A percentile compares a stretch with the other conserved stretches of the same genome.
Evolutionary conservation across 2,329 filamentous ascomycete species (phyloP).

Genomic region (Alternaria angustiovoidea): DNA sequence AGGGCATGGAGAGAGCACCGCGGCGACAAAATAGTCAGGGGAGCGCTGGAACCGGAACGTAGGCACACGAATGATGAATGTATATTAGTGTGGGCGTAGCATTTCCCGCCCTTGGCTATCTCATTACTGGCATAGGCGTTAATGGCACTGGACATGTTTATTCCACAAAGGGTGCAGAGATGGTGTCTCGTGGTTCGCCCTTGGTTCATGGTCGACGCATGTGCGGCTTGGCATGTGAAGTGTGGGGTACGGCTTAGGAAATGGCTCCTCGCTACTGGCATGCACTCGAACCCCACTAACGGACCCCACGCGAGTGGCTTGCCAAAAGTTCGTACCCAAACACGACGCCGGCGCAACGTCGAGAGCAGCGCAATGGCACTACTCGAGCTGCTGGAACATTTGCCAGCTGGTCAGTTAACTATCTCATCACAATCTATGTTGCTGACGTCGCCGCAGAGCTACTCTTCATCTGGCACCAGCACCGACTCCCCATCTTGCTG

Average conservation of each 20-base stretch:
- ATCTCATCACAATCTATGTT: not conserved
- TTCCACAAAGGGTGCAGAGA: too few relatives aligned
- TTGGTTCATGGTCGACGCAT: not conserved
- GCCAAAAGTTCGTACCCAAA: constrained; percentile 26
- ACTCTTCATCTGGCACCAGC: constrained; percentile 48
- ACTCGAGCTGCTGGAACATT: constrained; percentile 16
- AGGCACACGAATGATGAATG: not conserved
- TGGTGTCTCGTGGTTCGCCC: too few relatives aligned
- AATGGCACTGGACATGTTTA: too few relatives aligned
- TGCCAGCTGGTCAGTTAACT: constrained; percentile 25
- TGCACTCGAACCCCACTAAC: constrained; percentile 20
- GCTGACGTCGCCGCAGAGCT: constrained; percentile 37
- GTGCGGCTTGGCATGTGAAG: not conserved
- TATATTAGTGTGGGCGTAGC: not conserved
- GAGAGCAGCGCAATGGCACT: constrained; percentile 25
- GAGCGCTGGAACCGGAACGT: constrained; percentile 21
- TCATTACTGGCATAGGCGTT: not conserved
- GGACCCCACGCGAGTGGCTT: constrained; percentile 27
- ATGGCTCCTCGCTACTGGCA: not conserved
- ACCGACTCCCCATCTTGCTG: constrained; percentile 46
- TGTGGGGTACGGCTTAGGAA: not conserved
- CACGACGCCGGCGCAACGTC: constrained; percentile 6
- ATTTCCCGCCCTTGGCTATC: not conserved
- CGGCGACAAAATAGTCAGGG: constrained; percentile 34
- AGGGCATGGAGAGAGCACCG: constrained; percentile 27